Evolutionary conservation across 805 yeast genomes (phyloP).

Genomic region (Grigorovia yakushimaensis): DNA sequence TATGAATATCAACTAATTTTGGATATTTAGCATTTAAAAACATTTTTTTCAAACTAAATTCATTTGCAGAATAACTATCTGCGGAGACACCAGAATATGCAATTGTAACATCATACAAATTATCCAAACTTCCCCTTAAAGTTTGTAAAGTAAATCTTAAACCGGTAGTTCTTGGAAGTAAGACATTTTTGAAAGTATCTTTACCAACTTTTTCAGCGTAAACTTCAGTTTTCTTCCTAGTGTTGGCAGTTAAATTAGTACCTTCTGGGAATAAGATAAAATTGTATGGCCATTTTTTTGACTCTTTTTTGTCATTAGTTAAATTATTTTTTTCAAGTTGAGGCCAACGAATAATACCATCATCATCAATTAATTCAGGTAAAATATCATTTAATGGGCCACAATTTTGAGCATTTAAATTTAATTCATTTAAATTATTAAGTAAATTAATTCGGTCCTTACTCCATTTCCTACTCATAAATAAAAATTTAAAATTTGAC

Average conservation of each 20-base stretch:
- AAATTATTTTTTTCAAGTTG: constrained; percentile 10
- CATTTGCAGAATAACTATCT: constrained; percentile 66
- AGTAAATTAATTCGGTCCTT: constrained; percentile 53
- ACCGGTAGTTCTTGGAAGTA: constrained; percentile 82
- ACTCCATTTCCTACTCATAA: constrained; percentile 81
- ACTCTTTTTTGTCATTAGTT: constrained; percentile 30
- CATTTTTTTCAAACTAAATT: constrained; percentile 52
- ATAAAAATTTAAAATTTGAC: constrained; percentile 67
- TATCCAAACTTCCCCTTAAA: constrained; percentile 42
- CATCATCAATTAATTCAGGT: constrained; percentile 18
- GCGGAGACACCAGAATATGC: constrained; percentile 66
- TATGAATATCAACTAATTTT: constrained; percentile 48
- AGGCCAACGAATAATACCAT: constrained; percentile 22
- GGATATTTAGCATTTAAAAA: constrained; percentile 72
- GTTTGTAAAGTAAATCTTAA: constrained; percentile 54
- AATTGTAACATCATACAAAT: constrained; percentile 72
- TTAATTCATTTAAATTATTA: constrained; percentile 45
- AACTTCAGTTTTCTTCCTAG: constrained; percentile 45
- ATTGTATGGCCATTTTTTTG: constrained; percentile 50
- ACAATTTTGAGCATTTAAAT: constrained; percentile 48
- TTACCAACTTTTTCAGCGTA: constrained; percentile 46
- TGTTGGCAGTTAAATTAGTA: constrained; percentile 66
- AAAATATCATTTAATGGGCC: constrained; percentile 40
- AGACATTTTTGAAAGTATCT: constrained; percentile 47
- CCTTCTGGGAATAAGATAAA: constrained; percentile 89